Conservation (phyloP, 192 early-diverging fungal genomes). For the Umbelopsis isabellina region DNA sequence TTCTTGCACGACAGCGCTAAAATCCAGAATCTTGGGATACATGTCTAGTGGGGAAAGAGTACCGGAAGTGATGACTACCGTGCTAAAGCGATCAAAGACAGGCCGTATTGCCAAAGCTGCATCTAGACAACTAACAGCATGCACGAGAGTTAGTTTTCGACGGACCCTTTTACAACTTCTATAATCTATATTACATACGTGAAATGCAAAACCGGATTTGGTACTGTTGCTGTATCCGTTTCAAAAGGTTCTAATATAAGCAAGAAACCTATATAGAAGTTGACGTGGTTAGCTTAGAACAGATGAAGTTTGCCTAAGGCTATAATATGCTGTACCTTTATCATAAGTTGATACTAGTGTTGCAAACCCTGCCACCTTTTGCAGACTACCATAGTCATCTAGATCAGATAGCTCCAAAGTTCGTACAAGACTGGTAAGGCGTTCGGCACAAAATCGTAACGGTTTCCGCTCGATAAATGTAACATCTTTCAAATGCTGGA, state of each 20-base stretch:
- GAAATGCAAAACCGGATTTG: constrained; percentile 92
- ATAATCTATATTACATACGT: constrained; percentile 48
- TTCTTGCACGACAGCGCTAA: constrained; percentile 84
- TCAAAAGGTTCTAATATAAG: constrained; percentile 98
- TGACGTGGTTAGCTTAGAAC: neutral
- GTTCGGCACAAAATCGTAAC: constrained; percentile 92
- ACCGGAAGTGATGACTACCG: constrained; percentile 98
- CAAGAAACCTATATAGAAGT: constrained; percentile 76
- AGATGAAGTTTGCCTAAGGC: too few relatives aligned
- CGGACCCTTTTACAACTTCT: neutral
- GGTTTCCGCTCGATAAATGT: constrained; percentile 95
- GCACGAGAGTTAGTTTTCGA: neutral
- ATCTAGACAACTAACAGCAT: constrained; percentile 79
- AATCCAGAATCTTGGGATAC: constrained; percentile 94
- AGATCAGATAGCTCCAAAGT: constrained; percentile 94
- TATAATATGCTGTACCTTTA: constrained; percentile 55
- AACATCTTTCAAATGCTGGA: constrained; percentile 93
- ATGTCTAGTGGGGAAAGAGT: constrained; percentile 99
- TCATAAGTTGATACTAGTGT: constrained; percentile 96
- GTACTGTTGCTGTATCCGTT: constrained; percentile 87
- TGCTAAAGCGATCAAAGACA: constrained; percentile 93
- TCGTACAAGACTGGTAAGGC: constrained; percentile 85
- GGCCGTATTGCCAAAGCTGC: constrained; percentile 96
- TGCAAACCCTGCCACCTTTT: constrained; percentile 89
- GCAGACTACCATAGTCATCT: constrained; percentile 81